A percentile compares a stretch with the other conserved stretches of the same genome.
Evolutionary conservation across 345 rosid species (phyloP).

Genomic region (Acer campestre): DNA sequence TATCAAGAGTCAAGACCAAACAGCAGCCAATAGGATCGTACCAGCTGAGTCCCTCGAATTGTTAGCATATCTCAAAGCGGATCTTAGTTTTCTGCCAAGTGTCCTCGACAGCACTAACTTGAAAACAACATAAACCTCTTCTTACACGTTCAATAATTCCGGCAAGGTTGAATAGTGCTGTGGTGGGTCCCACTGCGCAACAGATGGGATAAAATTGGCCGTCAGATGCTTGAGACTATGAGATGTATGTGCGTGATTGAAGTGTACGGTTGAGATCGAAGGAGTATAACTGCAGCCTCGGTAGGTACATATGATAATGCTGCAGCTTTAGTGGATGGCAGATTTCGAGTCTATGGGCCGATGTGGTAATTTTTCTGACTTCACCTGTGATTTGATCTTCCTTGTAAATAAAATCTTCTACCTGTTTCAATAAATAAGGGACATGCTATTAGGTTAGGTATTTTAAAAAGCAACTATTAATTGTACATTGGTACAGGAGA

Average conservation of each 20-base stretch:
- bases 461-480: too few species aligned
- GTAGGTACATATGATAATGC: constrained; percentile 8
- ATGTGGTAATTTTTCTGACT: background rate
- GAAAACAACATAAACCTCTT: constrained; percentile 11
- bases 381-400: background rate
- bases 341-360: background rate
- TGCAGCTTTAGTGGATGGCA: background rate
- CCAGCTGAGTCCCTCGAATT: constrained; percentile 19
- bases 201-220: too few species aligned
- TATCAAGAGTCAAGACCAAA: background rate
- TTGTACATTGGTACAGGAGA: too few species aligned
- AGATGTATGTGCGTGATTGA: background rate
- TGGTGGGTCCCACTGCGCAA: background rate
- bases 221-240: too few species aligned
- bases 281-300: background rate
- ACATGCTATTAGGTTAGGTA: too few species aligned
- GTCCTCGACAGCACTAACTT: background rate
- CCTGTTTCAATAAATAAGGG: too few species aligned
- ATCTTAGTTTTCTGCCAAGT: background rate
- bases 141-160: constrained; percentile 18
- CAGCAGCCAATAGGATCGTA: background rate
- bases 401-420: too few species aligned
- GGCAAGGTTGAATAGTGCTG: background rate
- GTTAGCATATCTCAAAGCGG: background rate
- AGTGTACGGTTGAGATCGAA: background rate